Evolutionary conservation across 495 filamentous ascomycete genomes (phyloP), one percentile per base, ranked within the genome.

Genomic region (Aspergillus sclerotiicarbonarius): DNA sequence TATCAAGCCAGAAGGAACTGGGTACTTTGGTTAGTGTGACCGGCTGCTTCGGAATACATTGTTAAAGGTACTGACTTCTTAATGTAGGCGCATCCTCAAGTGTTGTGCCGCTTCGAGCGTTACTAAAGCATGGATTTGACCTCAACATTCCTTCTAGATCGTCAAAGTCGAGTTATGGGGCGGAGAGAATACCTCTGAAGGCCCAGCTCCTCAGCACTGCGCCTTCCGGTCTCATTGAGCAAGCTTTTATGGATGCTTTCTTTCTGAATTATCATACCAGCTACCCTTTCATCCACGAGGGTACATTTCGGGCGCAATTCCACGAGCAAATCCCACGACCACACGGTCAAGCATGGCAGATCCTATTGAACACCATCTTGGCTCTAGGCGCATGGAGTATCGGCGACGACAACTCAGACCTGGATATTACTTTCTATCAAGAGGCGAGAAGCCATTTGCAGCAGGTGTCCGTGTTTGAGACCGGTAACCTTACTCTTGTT

Each of bases 241-340:
- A 76, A 51, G 70, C 73, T 1, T 73, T 82, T 39, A 79, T 83
- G 39, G 77, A 83, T 59, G 76, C 76, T 0, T 83, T 78, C 58
- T 83, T 83, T 55, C 61, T 74, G 15, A 74, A 75, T 37, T 84
- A 83, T 58, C 80, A 84, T 56, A 68, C 69, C 9, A 79, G 74
- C 46, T 84, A 84, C 60, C 80, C 81, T 8, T 78, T 84, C 49
- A 64, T 84, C 16, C 80, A 84, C 53, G 81, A 84, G 61, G 69
- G 75, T 4, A 79, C 76, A 5, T 84, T 84, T 53, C 70, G 80
- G 39, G 79, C 80, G 3, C 81, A 84, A 54, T 82, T 80, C 43
- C 68, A 75, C 45, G 79, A 78, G n/a, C 74, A 79, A 15, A 76
- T 76, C 25, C 66, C 76, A 2, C 76, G 79, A 5, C 80, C 77